Conservation (phyloP, 2,329 filamentous ascomycete species). For the Paraphoma sp. region DNA sequence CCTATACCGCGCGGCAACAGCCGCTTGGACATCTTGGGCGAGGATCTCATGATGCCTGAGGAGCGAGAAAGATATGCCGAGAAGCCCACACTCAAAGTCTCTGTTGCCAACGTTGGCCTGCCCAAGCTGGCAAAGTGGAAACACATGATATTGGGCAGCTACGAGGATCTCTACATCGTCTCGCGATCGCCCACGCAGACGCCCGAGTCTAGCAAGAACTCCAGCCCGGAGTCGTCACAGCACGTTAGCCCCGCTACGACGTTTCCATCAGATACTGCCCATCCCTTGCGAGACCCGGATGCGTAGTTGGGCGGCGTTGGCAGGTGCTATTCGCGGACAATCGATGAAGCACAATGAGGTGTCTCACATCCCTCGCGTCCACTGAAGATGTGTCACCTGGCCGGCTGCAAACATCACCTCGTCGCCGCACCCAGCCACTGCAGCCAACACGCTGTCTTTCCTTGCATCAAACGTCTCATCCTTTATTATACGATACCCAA, state of each 20-base stretch:
- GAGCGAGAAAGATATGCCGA: conserved; percentile 49
- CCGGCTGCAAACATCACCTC: background rate
- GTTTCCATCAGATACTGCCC: conserved; percentile 36
- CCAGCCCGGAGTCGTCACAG: conserved; percentile 46
- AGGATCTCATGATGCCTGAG: conserved; percentile 50
- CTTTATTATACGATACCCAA: conserved; percentile 28
- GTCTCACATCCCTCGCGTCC: conserved; percentile 20
- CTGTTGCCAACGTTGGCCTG: conserved; percentile 55
- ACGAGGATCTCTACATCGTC: conserved; percentile 58
- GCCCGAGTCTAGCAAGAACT: conserved; percentile 46
- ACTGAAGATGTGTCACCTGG: background rate
- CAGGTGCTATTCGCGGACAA: conserved; percentile 12
- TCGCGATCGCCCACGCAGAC: conserved; percentile 47
- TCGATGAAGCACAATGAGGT: conserved; percentile 5
- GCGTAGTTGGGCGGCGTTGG: conserved; percentile 11
- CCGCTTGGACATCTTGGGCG: conserved; percentile 54
- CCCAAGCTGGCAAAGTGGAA: conserved; percentile 55
- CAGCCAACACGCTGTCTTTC: background rate
- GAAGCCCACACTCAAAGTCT: conserved; percentile 55
- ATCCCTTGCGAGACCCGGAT: conserved; percentile 28
- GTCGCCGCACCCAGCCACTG: conserved; percentile 2
- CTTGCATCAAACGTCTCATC: conserved; percentile 14
- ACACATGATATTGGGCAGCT: conserved; percentile 54
- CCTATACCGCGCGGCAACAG: conserved; percentile 55
- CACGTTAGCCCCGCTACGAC: conserved; percentile 45